Base-by-base conservation (phyloP, 2,329 filamentous ascomycete genomes). In the Colletotrichum sp. region DNA sequence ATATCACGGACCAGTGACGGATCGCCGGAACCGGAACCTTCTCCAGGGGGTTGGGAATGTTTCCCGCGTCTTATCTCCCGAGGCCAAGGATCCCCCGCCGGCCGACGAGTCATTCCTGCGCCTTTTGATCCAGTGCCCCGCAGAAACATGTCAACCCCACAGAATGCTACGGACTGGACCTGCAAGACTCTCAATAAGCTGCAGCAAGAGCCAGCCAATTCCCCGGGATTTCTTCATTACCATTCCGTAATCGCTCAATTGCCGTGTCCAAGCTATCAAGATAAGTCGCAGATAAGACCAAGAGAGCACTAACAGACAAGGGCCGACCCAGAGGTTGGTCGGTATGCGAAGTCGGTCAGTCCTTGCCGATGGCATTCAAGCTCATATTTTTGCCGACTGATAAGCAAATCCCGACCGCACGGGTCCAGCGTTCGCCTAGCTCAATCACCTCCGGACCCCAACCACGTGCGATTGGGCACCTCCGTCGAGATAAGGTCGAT, bases 21-120 rank as follows among this genome's bases (percentile, higher is more conserved):
- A 76, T 73, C 73, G 73, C 73, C 73, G 73, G 64, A 72, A 73
- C 73, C 70, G 70, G 70, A 76, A 73, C 57, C 71, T 59, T 73
- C 55, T 34, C 9, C 70, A 44, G 30, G 30, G 72, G 55, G 39
- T 13, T 52, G 71, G 63, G 55, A 49, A 64, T 55, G 49, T 68
- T 75, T 75, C n/a, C 73, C 70, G 73, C 49, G 18, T 39, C 69
- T 68, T 76, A 76, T 76, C 73, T 36, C 39, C 16, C 21, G 59
- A 32, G 26, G 60, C 44, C 63, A 64, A 52, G 65, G 55, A 57
- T 59, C 64, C 57, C 73, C 73, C 49, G 59, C 66, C 32, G 16
- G 28, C 24, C 24, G 28, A 71, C 68, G 64, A 68, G 55, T 65
- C 69, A 62, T 57, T 64, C 49, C n/a, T 49, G 39, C 73, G 63